These are phyloP conservation scores for Pseudocercospora cruenta DNA, from an alignment of 2,329 filamentous ascomycete species.

Conservation along the genomic window DNA sequence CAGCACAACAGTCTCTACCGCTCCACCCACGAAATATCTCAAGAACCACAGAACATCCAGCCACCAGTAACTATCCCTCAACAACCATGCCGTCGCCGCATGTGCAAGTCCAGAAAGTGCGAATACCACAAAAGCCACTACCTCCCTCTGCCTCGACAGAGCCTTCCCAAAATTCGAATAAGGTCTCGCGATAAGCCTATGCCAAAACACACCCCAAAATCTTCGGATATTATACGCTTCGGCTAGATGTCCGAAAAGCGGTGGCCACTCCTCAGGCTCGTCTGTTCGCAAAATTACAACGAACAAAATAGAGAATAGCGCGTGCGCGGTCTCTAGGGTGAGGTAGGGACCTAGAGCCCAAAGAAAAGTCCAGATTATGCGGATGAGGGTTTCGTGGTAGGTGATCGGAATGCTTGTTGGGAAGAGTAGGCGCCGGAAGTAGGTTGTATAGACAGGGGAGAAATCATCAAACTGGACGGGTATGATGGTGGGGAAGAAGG, in stretches of 20 bases:
- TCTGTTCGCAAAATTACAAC: constrained; percentile 16
- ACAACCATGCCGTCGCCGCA: not conserved
- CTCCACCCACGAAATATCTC: not conserved
- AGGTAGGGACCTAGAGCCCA: constrained; percentile 1
- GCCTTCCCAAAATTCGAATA: not conserved
- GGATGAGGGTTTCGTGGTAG: not conserved
- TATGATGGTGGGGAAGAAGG: not conserved
- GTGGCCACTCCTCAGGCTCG: constrained; percentile 19
- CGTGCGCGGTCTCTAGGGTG: not conserved
- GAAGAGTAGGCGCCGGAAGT: not conserved
- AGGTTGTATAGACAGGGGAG: not conserved
- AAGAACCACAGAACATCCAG: constrained; percentile 2
- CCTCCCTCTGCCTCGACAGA: no score
- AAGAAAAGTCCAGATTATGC: not conserved
- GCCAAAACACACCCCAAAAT: constrained; percentile 23
- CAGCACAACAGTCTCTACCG: not conserved
- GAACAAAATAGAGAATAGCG: constrained; percentile 7
- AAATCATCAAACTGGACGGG: not conserved
- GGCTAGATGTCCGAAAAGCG: constrained; percentile 15
- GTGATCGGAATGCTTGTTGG: not conserved
- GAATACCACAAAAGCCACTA: not conserved
- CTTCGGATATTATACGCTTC: constrained; percentile 14
- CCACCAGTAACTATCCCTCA: not conserved
- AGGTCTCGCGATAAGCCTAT: constrained; percentile 8
- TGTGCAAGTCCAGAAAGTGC: not conserved